Evolutionary conservation across 2,329 filamentous ascomycete species (phyloP).

Genomic region (Ampelomyces quisqualis): DNA sequence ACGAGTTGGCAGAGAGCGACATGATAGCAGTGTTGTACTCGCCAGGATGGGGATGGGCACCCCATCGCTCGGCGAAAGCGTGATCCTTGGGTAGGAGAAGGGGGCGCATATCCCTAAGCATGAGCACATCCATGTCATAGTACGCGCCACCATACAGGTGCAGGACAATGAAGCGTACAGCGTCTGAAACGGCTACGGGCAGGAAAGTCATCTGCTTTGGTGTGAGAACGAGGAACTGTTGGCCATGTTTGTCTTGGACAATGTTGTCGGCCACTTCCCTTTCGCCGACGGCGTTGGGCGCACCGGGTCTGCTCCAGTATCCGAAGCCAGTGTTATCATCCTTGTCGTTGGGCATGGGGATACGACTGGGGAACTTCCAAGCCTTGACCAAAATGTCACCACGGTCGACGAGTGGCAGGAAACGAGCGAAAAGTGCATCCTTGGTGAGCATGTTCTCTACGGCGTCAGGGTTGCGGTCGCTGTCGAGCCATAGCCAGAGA

Average conservation of each 20-base stretch:
- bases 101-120: slow-evolving; percentile 58
- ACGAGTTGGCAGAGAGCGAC: slow-evolving; percentile 58
- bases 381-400: slow-evolving; percentile 55
- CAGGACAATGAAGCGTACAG: slow-evolving; percentile 57
- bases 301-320: slow-evolving; percentile 52
- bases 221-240: slow-evolving; percentile 56
- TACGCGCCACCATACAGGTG: slow-evolving; percentile 57
- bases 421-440: slow-evolving; percentile 55
- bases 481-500: slow-evolving; percentile 57
- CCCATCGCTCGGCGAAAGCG: slow-evolving; percentile 59
- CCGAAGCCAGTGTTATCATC: slow-evolving; percentile 53
- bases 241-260: slow-evolving; percentile 51
- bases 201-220: slow-evolving; percentile 60
- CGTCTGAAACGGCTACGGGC: slow-evolving; percentile 59
- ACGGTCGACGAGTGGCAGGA: slow-evolving; percentile 55
- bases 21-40: slow-evolving; percentile 61
- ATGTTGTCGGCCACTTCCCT: slow-evolving; percentile 54
- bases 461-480: slow-evolving; percentile 53
- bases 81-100: slow-evolving; percentile 54
- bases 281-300: slow-evolving; percentile 47
- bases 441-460: slow-evolving; percentile 54
- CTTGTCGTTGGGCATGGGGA: slow-evolving; percentile 52
- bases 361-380: slow-evolving; percentile 57
- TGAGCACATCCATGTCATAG: slow-evolving; percentile 58
- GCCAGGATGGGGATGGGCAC: slow-evolving; percentile 53